Evolutionary conservation across 2,329 filamentous ascomycete genomes (phyloP).

Genomic region (Xylariales sp.): DNA sequence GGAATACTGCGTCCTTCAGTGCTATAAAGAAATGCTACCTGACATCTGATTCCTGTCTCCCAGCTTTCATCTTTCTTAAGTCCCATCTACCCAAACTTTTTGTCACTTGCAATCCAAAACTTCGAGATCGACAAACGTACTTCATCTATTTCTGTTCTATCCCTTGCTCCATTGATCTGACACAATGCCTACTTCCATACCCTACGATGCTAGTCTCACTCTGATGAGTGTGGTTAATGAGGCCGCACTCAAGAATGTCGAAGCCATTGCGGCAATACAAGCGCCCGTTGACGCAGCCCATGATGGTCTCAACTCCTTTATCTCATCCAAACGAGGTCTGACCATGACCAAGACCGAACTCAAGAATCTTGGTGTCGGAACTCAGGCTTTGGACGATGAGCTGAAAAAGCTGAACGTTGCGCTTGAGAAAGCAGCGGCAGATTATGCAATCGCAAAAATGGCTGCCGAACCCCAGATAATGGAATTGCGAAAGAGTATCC

Average conservation of each 20-base stretch:
- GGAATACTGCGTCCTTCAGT: too few relatives aligned
- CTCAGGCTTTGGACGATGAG: conserved; percentile 2
- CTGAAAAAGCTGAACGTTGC: conserved; percentile 4
- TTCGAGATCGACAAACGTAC: too few relatives aligned
- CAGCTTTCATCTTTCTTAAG: too few relatives aligned
- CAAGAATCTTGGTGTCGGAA: conserved; percentile 12
- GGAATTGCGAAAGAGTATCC: not conserved
- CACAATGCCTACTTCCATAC: not conserved
- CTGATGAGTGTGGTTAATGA: not conserved
- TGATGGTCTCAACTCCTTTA: conserved; percentile 10
- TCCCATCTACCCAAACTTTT: too few relatives aligned
- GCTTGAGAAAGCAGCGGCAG: conserved; percentile 2
- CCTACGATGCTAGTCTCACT: not conserved
- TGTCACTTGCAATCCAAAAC: too few relatives aligned
- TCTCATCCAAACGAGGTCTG: conserved; percentile 12
- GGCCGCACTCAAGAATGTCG: not conserved
- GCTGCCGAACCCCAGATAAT: conserved; percentile 8
- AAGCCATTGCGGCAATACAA: conserved; percentile 8
- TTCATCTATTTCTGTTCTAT: too few relatives aligned
- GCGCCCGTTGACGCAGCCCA: conserved; percentile 11
- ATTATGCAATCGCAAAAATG: conserved; percentile 10
- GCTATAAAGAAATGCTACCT: too few relatives aligned
- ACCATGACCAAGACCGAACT: conserved; percentile 14
- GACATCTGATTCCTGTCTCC: too few relatives aligned
- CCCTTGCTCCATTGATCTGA: too few relatives aligned